phyloP scores from a whole-genome alignment of 768 basidiomycete species.

The Phanerodontia chrysosporium region DNA sequence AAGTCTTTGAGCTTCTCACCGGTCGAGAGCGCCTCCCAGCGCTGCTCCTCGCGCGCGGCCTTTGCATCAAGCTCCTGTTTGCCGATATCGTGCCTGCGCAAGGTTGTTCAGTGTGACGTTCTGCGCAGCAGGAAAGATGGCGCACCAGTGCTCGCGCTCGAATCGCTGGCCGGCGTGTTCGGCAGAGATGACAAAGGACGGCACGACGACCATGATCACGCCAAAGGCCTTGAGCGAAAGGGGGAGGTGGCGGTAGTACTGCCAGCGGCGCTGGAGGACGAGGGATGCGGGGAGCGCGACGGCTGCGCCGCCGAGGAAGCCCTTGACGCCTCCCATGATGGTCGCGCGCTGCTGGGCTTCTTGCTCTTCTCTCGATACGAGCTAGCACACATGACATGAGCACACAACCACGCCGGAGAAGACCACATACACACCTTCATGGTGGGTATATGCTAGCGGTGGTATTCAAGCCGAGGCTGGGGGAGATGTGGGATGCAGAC shows the following conservation, averaged over 20 bases:
- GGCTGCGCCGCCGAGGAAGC: constrained; percentile 40
- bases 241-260: constrained; percentile 61
- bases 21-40: constrained; percentile 50
- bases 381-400: constrained; percentile 16
- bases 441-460: too few relatives aligned
- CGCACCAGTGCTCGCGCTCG: constrained; percentile 56
- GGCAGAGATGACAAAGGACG: constrained; percentile 62
- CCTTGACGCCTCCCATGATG: constrained; percentile 63
- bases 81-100: constrained; percentile 39
- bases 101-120: constrained; percentile 8
- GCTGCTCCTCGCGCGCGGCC: constrained; percentile 34
- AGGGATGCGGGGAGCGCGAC: constrained; percentile 51
- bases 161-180: constrained; percentile 65
- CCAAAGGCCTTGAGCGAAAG: constrained; percentile 66
- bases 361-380: constrained; percentile 36
- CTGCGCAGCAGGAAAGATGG: constrained; percentile 24
- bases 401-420: too few relatives aligned
- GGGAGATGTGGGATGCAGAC: too few relatives aligned
- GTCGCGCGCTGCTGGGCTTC: constrained; percentile 48
- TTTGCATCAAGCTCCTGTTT: constrained; percentile 50
- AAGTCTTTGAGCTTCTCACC: constrained; percentile 60
- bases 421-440: neutral
- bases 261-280: constrained; percentile 47
- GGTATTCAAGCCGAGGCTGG: too few relatives aligned
- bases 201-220: constrained; percentile 57